Evolutionary conservation across 169 alveolate species (phyloP), one percentile per base, ranked within the genome.

Genomic region (Babesia bovis): DNA sequence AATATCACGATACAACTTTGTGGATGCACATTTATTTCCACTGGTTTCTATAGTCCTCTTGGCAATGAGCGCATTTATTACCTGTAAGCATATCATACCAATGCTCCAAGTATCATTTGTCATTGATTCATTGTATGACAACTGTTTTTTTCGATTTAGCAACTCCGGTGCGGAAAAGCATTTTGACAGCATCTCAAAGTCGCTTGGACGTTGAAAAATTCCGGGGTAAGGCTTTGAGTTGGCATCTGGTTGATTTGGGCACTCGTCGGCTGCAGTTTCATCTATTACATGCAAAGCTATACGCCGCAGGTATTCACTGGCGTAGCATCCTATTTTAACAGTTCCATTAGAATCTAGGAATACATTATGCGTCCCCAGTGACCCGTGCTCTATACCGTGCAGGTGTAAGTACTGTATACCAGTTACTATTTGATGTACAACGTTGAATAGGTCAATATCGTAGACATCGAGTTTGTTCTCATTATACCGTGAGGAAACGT

Each of bases 251-350:
- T 6, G 19, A 5, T 26, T 26, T 17, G 19, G 12, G 19, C 55
- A 19, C 17, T 47, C 25, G 5, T 7, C 32, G 17, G 12, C 26
- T 47, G 12, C 55, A 6, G 55, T 47, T 4, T 49, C 21, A 23
- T 32, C 47, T 35, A 49, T 21, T 1, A 9, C 19, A 1, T 10
- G 30, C 2, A 25, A 21, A 1, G 69, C 69, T 0, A 59, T 55
- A 15, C 55, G 12, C 2, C 45, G 28, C 36, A 76, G 60, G 38
- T 66, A 60, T 28, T 40, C 21, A 35, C n/a, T 19, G 0, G 73
- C 87, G 19, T 78, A 78, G 32, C 87, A 65, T 2, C 83, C 65
- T n/a, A 78, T 67, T 44, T 78, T 78, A n/a, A 32, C 87, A 17
- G 47, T 25, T 23, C 83, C 83, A 30, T 68, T 75, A 30, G 45